A percentile compares a stretch with the other conserved stretches of the same genome.
Evolutionary conservation across 2,329 filamentous ascomycete genomes (phyloP).

Genomic region (Corinectria fuckeliana): DNA sequence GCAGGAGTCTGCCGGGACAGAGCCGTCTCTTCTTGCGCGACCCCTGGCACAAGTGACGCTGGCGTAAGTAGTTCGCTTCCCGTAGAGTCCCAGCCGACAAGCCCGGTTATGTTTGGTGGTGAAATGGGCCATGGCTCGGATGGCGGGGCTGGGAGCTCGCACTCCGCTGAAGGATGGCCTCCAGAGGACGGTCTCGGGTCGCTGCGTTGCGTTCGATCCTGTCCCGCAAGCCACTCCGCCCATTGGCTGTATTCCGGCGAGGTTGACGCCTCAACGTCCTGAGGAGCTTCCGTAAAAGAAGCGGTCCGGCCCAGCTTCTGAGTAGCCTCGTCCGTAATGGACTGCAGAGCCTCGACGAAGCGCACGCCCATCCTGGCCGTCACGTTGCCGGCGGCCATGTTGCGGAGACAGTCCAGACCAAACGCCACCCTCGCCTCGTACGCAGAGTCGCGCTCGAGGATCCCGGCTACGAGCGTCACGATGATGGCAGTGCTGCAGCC

Average conservation of each 20-base stretch:
- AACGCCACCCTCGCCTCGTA: constrained; percentile 41
- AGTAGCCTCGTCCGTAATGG: constrained; percentile 32
- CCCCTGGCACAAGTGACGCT: neutral
- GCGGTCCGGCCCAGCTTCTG: constrained; percentile 15
- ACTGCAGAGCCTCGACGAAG: constrained; percentile 35
- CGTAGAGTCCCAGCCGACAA: neutral
- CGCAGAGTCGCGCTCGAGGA: constrained; percentile 42
- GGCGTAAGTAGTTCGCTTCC: neutral
- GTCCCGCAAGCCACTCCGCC: constrained; percentile 31
- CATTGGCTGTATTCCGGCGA: constrained; percentile 27
- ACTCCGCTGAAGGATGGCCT: neutral
- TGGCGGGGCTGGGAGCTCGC: neutral
- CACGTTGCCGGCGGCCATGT: constrained; percentile 44
- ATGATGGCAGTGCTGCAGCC: constrained; percentile 48
- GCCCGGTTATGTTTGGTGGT: neutral
- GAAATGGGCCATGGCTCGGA: neutral
- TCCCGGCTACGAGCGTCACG: constrained; percentile 42
- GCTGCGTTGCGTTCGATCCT: constrained; percentile 3
- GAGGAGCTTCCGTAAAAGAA: neutral
- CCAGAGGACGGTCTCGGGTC: neutral
- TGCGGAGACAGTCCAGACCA: constrained; percentile 41
- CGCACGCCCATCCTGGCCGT: constrained; percentile 31
- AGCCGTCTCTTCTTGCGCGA: neutral
- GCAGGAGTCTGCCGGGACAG: constrained; percentile 1
- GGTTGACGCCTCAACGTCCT: neutral